Percentiles rank a stretch among this genome's conserved stretches.
These are phyloP conservation scores for Candida maesae DNA, from an alignment of 805 yeast genomes.

Conservation along the genomic window DNA sequence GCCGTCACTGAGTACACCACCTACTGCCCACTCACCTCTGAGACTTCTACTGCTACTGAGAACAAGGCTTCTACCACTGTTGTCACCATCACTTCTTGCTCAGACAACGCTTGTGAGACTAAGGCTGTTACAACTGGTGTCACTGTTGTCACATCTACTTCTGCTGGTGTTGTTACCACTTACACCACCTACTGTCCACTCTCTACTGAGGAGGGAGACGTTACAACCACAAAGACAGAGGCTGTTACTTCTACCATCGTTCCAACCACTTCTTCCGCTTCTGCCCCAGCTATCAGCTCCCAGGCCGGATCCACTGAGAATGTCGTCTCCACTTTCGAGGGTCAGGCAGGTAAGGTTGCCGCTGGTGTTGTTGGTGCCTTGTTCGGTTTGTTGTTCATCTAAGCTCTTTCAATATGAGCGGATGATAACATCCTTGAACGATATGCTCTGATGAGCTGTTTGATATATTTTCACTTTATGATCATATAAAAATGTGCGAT, in stretches of 20 bases:
- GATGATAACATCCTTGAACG: too few relatives aligned
- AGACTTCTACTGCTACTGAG: constrained; percentile 7
- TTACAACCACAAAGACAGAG: not conserved
- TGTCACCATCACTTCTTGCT: constrained; percentile 3
- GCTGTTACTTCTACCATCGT: not conserved
- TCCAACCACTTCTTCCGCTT: not conserved
- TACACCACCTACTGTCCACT: not conserved
- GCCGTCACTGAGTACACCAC: not conserved
- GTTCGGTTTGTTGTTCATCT: not conserved
- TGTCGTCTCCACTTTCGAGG: not conserved
- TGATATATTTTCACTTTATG: too few relatives aligned
- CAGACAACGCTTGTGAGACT: constrained; percentile 5
- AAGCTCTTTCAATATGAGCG: too few relatives aligned
- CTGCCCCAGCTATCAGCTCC: not conserved
- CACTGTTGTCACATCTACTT: not conserved
- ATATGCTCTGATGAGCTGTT: too few relatives aligned
- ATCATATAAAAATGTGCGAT: too few relatives aligned
- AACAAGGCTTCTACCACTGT: not conserved
- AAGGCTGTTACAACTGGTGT: constrained; percentile 4
- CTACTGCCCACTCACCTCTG: not conserved
- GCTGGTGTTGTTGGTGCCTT: not conserved
- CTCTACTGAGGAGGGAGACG: too few relatives aligned
- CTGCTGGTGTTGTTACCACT: not conserved
- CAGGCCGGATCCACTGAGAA: not conserved
- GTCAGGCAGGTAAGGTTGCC: not conserved